phyloP scores from a whole-genome alignment of 2,329 filamentous ascomycete species.

The Madurella fahalii region DNA sequence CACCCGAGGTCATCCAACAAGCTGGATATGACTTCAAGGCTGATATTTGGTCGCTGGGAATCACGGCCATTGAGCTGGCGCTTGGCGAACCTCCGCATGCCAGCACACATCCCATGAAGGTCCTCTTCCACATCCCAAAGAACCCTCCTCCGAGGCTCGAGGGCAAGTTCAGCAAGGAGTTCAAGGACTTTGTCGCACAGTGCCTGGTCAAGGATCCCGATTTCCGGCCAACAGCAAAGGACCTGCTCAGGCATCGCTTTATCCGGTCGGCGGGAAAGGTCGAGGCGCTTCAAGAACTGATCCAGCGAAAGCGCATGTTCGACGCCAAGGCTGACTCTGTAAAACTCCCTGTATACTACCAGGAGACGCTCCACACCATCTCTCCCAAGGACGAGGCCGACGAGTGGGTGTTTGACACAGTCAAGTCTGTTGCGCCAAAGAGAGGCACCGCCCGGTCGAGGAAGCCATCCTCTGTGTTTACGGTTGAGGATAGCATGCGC shows the following conservation, averaged over 20 bases:
- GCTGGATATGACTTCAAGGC: slow-evolving; percentile 80
- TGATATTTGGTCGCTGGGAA: slow-evolving; percentile 89
- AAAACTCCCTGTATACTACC: slow-evolving; percentile 79
- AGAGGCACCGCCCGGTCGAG: slow-evolving; percentile 51
- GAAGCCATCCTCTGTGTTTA: slow-evolving; percentile 54
- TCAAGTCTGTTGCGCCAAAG: slow-evolving; percentile 66
- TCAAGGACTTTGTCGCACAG: slow-evolving; percentile 88
- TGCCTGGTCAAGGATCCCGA: slow-evolving; percentile 93
- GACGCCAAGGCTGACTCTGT: slow-evolving; percentile 68
- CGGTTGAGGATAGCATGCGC: slow-evolving; percentile 57
- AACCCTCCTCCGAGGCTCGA: slow-evolving; percentile 79
- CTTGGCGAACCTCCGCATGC: slow-evolving; percentile 86
- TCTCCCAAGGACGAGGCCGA: slow-evolving; percentile 66
- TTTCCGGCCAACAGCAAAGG: slow-evolving; percentile 75
- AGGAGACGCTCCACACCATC: slow-evolving; percentile 79
- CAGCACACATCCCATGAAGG: slow-evolving; percentile 87
- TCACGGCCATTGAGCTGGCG: slow-evolving; percentile 86
- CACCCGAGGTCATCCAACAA: slow-evolving; percentile 89
- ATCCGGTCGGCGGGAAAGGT: slow-evolving; percentile 82
- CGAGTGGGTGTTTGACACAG: slow-evolving; percentile 93
- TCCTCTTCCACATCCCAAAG: slow-evolving; percentile 86
- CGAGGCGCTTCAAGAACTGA: slow-evolving; percentile 81
- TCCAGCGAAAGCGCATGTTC: slow-evolving; percentile 76
- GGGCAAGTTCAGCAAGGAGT: slow-evolving; percentile 80
- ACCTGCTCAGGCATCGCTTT: slow-evolving; percentile 83